Conservation (phyloP, 495 filamentous ascomycete species). For the Penicillium antarcticum region DNA sequence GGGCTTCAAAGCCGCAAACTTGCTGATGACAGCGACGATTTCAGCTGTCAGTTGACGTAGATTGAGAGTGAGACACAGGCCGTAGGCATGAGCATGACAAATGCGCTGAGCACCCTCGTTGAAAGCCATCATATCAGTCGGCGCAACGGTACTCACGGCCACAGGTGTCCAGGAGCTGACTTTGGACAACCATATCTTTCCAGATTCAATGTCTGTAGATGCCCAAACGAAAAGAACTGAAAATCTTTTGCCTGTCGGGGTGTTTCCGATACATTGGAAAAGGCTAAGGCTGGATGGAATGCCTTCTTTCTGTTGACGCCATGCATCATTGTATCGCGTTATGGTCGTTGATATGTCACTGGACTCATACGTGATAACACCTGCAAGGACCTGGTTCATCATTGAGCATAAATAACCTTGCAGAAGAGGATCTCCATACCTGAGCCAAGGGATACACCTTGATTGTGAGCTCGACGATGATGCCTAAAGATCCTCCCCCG, state of each 20-base stretch:
- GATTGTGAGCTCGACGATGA: conserved; percentile 35
- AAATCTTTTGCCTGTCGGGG: not conserved
- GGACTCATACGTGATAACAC: conserved; percentile 5
- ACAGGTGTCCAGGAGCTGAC: conserved; percentile 8
- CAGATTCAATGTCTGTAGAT: conserved; percentile 8
- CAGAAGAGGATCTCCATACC: not conserved
- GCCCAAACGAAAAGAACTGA: conserved; percentile 14
- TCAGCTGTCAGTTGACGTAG: conserved; percentile 10
- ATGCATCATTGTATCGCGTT: conserved; percentile 6
- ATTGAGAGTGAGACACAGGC: not conserved
- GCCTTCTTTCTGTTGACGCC: conserved; percentile 1
- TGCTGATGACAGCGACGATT: conserved; percentile 10
- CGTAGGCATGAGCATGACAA: not conserved
- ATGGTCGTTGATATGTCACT: conserved; percentile 3
- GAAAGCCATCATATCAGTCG: conserved; percentile 7
- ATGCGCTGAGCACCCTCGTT: not conserved
- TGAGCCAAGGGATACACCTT: conserved; percentile 28
- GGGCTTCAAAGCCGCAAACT: conserved; percentile 4
- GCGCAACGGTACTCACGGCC: conserved; percentile 5
- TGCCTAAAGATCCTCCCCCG: conserved; percentile 33
- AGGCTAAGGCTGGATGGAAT: conserved; percentile 9
- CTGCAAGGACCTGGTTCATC: conserved; percentile 6
- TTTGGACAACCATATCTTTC: conserved; percentile 12
- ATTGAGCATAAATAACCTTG: not conserved
- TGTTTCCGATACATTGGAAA: conserved; percentile 7